Percentiles rank a stretch among this genome's conserved stretches.
Evolutionary conservation across 495 filamentous ascomycete species (phyloP).

Genomic region (Penicillium ochrochloron): DNA sequence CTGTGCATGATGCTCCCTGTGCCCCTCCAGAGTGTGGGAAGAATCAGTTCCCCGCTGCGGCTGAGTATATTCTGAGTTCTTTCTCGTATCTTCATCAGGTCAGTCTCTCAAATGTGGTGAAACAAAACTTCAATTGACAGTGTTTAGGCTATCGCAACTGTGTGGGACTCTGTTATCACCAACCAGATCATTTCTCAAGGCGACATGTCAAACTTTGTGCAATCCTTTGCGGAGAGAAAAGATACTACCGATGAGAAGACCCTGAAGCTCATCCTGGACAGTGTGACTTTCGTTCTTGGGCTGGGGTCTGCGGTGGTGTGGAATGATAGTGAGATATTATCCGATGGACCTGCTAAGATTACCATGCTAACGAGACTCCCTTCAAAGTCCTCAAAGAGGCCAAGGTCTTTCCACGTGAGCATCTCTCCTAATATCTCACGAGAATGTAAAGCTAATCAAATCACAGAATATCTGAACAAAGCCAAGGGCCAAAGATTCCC

Average conservation of each 20-base stretch:
- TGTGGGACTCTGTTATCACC: neutral
- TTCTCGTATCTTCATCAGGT: conserved; percentile 1
- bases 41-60: neutral
- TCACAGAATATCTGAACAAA: neutral
- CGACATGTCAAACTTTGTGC: neutral
- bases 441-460: neutral
- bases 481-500: neutral
- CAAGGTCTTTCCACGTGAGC: neutral
- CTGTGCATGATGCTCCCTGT: neutral
- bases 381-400: neutral
- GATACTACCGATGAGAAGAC: neutral
- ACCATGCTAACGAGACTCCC: neutral
- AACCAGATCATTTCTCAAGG: neutral
- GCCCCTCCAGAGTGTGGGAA: neutral
- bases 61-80: neutral
- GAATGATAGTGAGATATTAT: neutral
- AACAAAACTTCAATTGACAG: neutral
- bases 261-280: neutral
- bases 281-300: neutral
- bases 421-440: neutral
- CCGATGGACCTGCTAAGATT: neutral
- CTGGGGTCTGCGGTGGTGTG: neutral
- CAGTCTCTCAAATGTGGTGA: neutral
- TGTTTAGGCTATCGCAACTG: neutral
- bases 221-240: neutral